phyloP scores from a whole-genome alignment of 1,139 yeast genomes.

The Saccharomyces hybrid region DNA sequence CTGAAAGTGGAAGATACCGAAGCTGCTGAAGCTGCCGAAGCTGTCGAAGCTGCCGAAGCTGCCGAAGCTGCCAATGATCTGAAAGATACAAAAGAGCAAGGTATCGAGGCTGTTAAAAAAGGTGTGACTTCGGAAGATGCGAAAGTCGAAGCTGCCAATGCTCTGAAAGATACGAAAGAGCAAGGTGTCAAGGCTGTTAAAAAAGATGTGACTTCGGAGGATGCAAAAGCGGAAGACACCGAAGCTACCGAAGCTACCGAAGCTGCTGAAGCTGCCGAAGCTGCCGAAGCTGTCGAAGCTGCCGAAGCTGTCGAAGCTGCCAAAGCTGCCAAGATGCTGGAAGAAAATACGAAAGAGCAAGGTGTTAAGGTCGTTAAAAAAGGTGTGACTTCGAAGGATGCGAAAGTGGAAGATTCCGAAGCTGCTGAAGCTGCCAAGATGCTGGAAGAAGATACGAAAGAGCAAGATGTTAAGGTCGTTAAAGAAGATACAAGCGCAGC shows the following conservation, averaged over 20 bases:
- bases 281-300: no score
- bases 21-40: background rate
- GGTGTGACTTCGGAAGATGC: background rate
- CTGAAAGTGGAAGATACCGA: background rate
- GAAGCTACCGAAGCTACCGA: background rate
- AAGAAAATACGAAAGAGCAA: background rate
- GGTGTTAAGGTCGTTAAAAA: background rate
- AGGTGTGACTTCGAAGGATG: background rate
- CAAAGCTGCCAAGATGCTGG: no score
- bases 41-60: no score
- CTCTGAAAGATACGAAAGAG: background rate
- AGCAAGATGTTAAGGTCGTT: background rate
- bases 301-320: background rate
- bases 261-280: background rate
- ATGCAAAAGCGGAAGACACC: background rate
- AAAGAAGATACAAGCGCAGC: background rate
- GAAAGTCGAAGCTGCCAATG: background rate
- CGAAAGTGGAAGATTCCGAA: background rate
- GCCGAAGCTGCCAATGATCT: background rate
- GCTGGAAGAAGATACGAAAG: background rate
- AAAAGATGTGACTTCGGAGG: background rate
- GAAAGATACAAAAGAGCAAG: background rate
- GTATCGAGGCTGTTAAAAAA: background rate
- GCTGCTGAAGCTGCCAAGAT: background rate
- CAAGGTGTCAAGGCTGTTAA: background rate